Evolutionary conservation across 257 asterid species (phyloP), one percentile per base, ranked within the genome.

Genomic region (Salvia hispanica): DNA sequence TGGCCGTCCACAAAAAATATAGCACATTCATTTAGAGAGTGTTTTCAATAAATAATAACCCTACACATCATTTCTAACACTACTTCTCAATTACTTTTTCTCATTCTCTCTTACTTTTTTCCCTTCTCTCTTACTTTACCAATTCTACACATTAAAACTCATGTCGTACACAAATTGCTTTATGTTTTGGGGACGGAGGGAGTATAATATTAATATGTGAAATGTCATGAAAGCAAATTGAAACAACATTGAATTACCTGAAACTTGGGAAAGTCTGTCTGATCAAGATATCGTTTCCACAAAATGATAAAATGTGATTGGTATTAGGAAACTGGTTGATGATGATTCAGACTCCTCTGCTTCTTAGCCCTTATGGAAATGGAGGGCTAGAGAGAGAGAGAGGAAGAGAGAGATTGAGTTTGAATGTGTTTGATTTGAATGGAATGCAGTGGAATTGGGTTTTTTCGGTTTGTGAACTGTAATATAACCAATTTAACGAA

Each of bases 261-360:
- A 70, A 80, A 54, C 37, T 43, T 61, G 21, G 51, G 58, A 55
- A 13, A 60, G 31, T 25, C 31, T 25, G 46, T 66, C 68, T 60
- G 77, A 47, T 61, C 47, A 70, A 8, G 28, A 67, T 65, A 82
- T 77, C 73, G n/a, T 72, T 80, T 80, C 78, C 83, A 71, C 33
- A 74, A 79, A 77, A 81, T 68, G 80, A 65, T 74, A 71, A 77
- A 71, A 47, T 50, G 79, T 70, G 74, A 76, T 70, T 63, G 74
- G 54, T 39, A 9, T 67, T n/a, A 58, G 55, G 71, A 74, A 76
- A 45, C 56, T 45, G 21, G 40, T 25, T 25, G 9, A 9, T 66
- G 28, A 43, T 63, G 37, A n/a, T 15, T 53, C 25, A 37, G 33
- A 74, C 43, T 71, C 70, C 61, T 42, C 61, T 56, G 43, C 37